Evolutionary conservation across 208 protist genomes (phyloP), one percentile per base, ranked within the genome.

Genomic region (Wallacemonas sp.): DNA sequence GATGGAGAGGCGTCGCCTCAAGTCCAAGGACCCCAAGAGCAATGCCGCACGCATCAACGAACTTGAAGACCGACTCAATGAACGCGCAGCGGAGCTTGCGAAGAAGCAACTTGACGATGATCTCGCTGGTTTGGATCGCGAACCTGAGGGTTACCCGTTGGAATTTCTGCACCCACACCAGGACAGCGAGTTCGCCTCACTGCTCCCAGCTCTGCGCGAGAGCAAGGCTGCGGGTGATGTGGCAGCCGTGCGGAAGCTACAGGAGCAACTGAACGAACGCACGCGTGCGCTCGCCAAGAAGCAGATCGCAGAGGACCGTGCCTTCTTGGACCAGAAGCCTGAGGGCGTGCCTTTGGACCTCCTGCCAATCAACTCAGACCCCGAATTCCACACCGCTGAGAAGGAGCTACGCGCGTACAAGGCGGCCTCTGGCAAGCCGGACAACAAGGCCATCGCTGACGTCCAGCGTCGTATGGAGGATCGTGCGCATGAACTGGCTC

Each of bases 51-150:
- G 79, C 17, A 76, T 90, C 19, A 22, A 36, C 8, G 79, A 90
- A 60, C 61, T 90, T 33, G 81, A 93, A 71, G 69, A 64, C 8
- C 68, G 75, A 9, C 68, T 94, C 38, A 94, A 94, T 59, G 80
- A 82, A 11, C 84, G 77, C 24, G 81, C 80, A 4, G 28, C 41
- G 8, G 78, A 84, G 28, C 65, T 94, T 59, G 88, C 88, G 2
- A 77, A 66, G 66, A 77, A 79, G 74, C 79, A 84, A 61, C 63
- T 89, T 28, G 81, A 82, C 33, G 79, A 88, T 31, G 87, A 93
- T 45, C 58, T 90, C 44, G 27, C 75, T 15, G 77, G 77, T 0
- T 70, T 93, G 17, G 84, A 90, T 17, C 70, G 58, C 24, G 76
- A 87, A 65, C 83, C 83, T 21, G 74, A 86, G 42, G 80, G 83